Evolutionary conservation across 2,329 filamentous ascomycete genomes (phyloP), one percentile per base, ranked within the genome.

Genomic region (Diaporthe helianthi): DNA sequence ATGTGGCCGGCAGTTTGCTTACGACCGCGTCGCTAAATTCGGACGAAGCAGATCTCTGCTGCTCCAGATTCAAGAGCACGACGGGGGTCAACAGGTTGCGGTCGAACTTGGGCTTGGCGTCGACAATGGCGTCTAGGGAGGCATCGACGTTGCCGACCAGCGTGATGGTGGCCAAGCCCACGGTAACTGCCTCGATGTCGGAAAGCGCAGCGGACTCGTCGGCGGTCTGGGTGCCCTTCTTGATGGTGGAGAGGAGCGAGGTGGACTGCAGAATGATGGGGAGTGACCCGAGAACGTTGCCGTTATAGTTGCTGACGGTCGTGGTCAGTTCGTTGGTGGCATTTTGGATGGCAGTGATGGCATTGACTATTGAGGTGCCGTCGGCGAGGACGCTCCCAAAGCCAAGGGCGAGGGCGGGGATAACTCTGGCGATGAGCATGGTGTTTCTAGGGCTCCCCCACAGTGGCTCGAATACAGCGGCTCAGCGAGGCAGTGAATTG

Each of bases 81-180:
- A 83, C 73, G 0, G 83, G 81, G 55, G 76, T 78, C 44, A 85
- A 72, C 1, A 83, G 65, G 7, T 84, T 73, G 47, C 76, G 75
- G 72, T 84, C 80, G 69, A 86, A 86, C 71, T 83, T 81, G 24
- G 75, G 77, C 75, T 84, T 83, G 33, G 78, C 74, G 13, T 69
- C 73, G 69, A 83, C 76, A 26, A 85, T 74, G n/a, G 76, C 76
- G 9, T 74, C 72, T 36, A 84, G 76, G 4, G 81, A 80, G 38
- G 72, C 65, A 72, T 82, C 79, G 70, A 84, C 81, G n/a, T 75
- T 74, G 13, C 54, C 66, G 53, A 78, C 76, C 31, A 85, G 78
- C 9, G 76, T 71, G 3, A 72, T 67, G 6, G 82, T 80, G 3
- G 80, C 77, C 22, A 72, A 64, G 67, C 80, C 82, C 7, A 85